Percentiles rank a stretch among this genome's conserved stretches.
These are phyloP conservation scores for Eragrostis nindensis DNA, from an alignment of 176 grass and related monocot genomes.

Conservation along the genomic window DNA sequence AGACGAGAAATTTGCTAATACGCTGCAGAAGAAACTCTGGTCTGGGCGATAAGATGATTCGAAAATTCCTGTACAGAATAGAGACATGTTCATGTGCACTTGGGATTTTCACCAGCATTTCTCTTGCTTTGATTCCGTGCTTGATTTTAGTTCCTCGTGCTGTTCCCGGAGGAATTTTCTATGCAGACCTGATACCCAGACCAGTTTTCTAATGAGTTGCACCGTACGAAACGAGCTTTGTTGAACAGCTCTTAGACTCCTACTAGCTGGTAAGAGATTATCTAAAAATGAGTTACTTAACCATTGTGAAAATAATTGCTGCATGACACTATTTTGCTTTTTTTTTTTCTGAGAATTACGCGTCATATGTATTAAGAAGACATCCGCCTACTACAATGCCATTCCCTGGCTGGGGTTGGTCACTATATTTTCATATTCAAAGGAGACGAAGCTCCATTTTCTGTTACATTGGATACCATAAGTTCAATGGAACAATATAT, in stretches of 20 bases:
- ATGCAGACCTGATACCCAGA: slow-evolving; percentile 15
- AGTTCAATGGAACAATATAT: slow-evolving; percentile 19
- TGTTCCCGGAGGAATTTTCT: slow-evolving; percentile 25
- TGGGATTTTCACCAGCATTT: slow-evolving; percentile 21
- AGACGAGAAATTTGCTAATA: too few species aligned
- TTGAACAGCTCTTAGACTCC: slow-evolving; percentile 27
- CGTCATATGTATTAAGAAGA: too few species aligned
- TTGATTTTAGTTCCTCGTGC: slow-evolving; percentile 6
- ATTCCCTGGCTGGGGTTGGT: too few species aligned
- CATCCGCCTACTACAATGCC: too few species aligned
- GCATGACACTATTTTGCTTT: neutral
- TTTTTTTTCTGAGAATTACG: too few species aligned
- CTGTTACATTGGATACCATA: neutral
- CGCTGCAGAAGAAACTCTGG: too few species aligned
- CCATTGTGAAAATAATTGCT: neutral
- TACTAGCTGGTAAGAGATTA: neutral
- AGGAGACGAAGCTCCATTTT: neutral
- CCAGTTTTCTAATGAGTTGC: slow-evolving; percentile 3
- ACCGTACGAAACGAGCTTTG: slow-evolving; percentile 40
- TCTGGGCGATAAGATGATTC: too few species aligned
- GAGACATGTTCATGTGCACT: too few species aligned
- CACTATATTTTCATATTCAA: too few species aligned
- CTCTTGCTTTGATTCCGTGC: neutral
- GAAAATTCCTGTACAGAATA: too few species aligned
- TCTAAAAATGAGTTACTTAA: too few species aligned